Percentiles rank a stretch among this genome's conserved stretches.
Conservation (phyloP, 805 yeast genomes). For the Kazachstania taianensis region DNA sequence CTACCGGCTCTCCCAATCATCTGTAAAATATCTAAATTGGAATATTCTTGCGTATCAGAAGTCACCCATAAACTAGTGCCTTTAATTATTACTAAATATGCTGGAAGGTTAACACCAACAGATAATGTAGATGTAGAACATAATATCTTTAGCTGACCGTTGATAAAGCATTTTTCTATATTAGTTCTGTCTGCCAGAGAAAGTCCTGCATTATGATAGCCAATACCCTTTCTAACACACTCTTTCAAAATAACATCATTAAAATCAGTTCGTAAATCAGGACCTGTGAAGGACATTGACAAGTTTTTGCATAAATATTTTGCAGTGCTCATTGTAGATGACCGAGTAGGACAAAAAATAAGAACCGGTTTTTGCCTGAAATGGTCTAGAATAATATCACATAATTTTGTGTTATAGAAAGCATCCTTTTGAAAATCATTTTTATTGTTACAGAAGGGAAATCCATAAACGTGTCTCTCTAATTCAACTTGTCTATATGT, state of each 20-base stretch:
- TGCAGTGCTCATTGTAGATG: slow-evolving; percentile 39
- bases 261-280: slow-evolving; percentile 2
- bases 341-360: slow-evolving; percentile 46
- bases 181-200: slow-evolving; percentile 35
- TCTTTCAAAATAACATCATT: slow-evolving; percentile 9
- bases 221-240: slow-evolving; percentile 32
- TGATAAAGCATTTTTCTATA: slow-evolving; percentile 37
- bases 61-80: slow-evolving; percentile 52
- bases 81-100: slow-evolving; percentile 48
- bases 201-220: slow-evolving; percentile 52
- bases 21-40: slow-evolving; percentile 45
- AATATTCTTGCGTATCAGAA: slow-evolving; percentile 41
- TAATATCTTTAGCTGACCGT: slow-evolving; percentile 34
- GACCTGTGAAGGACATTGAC: background rate
- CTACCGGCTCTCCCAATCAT: slow-evolving; percentile 63
- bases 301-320: slow-evolving; percentile 27
- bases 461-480: slow-evolving; percentile 36
- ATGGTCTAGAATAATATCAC: slow-evolving; percentile 32
- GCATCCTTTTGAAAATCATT: slow-evolving; percentile 43
- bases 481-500: slow-evolving; percentile 38
- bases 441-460: slow-evolving; percentile 24
- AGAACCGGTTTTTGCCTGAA: slow-evolving; percentile 36
- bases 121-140: slow-evolving; percentile 55
- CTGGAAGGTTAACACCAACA: slow-evolving; percentile 53
- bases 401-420: slow-evolving; percentile 33